phyloP scores from a whole-genome alignment of 495 filamentous ascomycete species.

The Haplographium delicatum region DNA sequence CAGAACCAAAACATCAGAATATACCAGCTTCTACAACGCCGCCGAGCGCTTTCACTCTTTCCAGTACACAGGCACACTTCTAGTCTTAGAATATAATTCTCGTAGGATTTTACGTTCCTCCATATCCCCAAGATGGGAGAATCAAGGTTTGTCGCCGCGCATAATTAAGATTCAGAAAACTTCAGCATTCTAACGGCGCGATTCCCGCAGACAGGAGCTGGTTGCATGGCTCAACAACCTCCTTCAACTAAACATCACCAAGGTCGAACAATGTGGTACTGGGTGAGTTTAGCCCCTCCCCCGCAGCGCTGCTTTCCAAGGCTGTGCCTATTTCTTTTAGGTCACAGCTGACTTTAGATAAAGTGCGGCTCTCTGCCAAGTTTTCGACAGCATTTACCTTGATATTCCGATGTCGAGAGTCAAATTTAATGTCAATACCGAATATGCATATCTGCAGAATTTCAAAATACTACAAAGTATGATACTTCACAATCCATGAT shows the following conservation, averaged over 20 bases:
- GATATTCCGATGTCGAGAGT: constrained; percentile 95
- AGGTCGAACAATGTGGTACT: constrained; percentile 98
- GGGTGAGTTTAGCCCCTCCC: constrained; percentile 61
- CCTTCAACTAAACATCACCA: constrained; percentile 93
- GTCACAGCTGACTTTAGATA: constrained; percentile 8
- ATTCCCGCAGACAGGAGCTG: constrained; percentile 75
- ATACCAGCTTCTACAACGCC: not conserved
- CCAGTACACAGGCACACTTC: too few relatives aligned
- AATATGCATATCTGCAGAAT: constrained; percentile 97
- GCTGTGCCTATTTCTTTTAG: constrained; percentile 1
- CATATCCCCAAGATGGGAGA: constrained; percentile 25
- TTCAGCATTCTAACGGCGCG: constrained; percentile 15
- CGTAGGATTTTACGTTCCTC: not conserved
- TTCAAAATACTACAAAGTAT: constrained; percentile 82
- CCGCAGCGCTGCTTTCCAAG: too few relatives aligned
- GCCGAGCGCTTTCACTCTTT: constrained; percentile 1
- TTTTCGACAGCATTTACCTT: constrained; percentile 96
- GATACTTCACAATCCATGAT: not conserved
- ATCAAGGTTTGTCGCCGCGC: constrained; percentile 23
- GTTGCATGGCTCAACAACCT: constrained; percentile 97
- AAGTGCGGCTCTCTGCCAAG: constrained; percentile 92
- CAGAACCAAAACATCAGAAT: too few relatives aligned
- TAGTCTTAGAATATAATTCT: too few relatives aligned
- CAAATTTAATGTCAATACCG: constrained; percentile 95
- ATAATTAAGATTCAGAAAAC: constrained; percentile 6